Base-by-base conservation (phyloP, 208 protist species). In the Trypanosoma lewisi region DNA sequence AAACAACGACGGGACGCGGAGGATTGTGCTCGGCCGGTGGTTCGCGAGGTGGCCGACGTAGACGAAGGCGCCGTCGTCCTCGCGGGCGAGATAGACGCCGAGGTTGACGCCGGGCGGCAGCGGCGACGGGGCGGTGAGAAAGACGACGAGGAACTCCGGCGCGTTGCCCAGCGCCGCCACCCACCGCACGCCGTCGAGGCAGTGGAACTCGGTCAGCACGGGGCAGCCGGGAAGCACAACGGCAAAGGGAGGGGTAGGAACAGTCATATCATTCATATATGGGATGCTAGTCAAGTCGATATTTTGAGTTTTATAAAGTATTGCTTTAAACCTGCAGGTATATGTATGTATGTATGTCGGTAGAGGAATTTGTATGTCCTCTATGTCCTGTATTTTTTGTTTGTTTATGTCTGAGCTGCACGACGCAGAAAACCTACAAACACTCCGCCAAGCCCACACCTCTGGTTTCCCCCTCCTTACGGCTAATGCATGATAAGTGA, bases 201-300 rank as follows among this genome's bases (percentile, higher is more conserved):
- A 79, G 8, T 56, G 33, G 31, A 89, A 52, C 27, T 80, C 48
- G 0, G 77, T 84, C 33, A 79, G 19, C 7, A 91, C 58, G 0
- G 85, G 83, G 48, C 70, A 54, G 4, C 88, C 88, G 7, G 88
- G 85, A 12, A 95, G 28, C 12, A 95, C 66, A 25, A 90, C 72
- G 1, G 81, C 88, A 63, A 92, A 81, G 0, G 69, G 67, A 14
- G 69, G 54, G 17, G 60, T 14, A 1, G 48, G 51, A 63, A 14
- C 2, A 6, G 45, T 11, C 4, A 8, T 51, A 49, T 33, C 51
- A 4, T 42, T 27, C 42, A 61, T 50, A 1, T 21, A 17, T 28
- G 8, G 8, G 2, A 30, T 28, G 17, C 19, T 14, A 17, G 4
- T 28, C n/a, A n/a, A n/a, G n/a, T n/a, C n/a, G n/a, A n/a, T n/a